Evolutionary conservation across 768 basidiomycete genomes (phyloP).

Genomic region (Tulasnella sp.): DNA sequence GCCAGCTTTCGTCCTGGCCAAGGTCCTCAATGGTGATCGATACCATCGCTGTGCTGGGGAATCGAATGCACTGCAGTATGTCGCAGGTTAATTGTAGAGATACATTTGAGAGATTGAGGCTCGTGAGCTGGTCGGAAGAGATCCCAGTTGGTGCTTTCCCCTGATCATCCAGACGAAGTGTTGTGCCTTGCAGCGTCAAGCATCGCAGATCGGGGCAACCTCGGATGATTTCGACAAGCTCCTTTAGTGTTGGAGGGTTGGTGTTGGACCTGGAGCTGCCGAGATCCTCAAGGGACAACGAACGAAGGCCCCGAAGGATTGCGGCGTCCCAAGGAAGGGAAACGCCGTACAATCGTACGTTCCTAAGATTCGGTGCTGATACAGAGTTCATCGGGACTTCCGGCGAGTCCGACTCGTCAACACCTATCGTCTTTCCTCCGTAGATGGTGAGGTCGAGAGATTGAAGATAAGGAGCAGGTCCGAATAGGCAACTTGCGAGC

Average conservation of each 20-base stretch:
- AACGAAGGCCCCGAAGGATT: not conserved
- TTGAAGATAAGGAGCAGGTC: not conserved
- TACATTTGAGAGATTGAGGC: not conserved
- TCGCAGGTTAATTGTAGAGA: not conserved
- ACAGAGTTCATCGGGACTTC: not conserved
- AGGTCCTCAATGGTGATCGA: not conserved
- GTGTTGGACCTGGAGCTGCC: not conserved
- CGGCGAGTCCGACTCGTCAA: not conserved
- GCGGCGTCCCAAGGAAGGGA: not conserved
- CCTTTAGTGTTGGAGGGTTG: not conserved
- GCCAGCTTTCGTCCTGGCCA: no score
- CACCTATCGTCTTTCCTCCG: not conserved
- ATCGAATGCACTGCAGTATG: not conserved
- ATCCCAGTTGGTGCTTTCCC: not conserved
- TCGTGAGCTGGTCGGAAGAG: not conserved
- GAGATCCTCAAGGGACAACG: not conserved
- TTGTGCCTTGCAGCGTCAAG: not conserved
- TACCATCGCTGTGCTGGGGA: not conserved
- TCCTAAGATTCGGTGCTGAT: not conserved
- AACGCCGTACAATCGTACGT: not conserved
- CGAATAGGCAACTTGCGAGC: not conserved
- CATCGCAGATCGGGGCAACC: not conserved
- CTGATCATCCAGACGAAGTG: not conserved
- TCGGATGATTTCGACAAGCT: not conserved
- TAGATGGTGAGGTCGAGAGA: not conserved